Base-by-base conservation (phyloP, 805 yeast species). In the Nakazawaea wickerhamii region DNA sequence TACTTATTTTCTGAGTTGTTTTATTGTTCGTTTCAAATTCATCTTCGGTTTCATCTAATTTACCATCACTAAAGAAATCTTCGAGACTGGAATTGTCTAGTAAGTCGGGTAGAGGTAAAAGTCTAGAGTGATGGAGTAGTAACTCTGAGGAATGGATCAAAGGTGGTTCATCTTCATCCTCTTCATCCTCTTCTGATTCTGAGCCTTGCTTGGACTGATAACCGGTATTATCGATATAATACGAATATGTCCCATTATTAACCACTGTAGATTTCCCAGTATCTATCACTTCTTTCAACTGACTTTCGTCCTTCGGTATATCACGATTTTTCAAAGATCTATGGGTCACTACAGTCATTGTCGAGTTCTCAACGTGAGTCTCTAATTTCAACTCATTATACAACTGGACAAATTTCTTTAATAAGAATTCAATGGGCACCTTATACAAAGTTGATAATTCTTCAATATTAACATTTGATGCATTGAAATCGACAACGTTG, bases 351-450 rank as follows among this genome's bases (percentile, higher is more conserved):
- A n/a, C n/a, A n/a, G n/a, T n/a, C n/a, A 25, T 5, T 25, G 5
- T 25, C 28, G 5, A 11, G 28, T 25, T 25, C n/a, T 25, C 10
- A 4, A 11, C n/a, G 33, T 30, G 17, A 10, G 18, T 13, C 10
- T 18, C 17, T n/a, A 34, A 15, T 28, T 28, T 30, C 39, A 25
- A 20, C 19, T 41, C 37, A 30, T 41, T 41, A 15, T 41, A 36
- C 14, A 41, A 13, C 31, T 41, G 38, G 3, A 41, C 20, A 17
- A 41, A 30, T 15, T 30, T 28, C 20, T 31, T 36, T 37, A 41
- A 30, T 14, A 41, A 30, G 23, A 36, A 41, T 14, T 41, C 40
- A 9, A 41, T 25, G 40, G 44, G 44, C 36, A 41, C 44, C 4
- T 41, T 30, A 32, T 21, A 41, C 37, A 11, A 9, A 6, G 40